A percentile compares a stretch with the other conserved stretches of the same genome.
Evolutionary conservation across 2,329 filamentous ascomycete genomes (phyloP).

Genomic region (Arthrobotrys sphaeroides): DNA sequence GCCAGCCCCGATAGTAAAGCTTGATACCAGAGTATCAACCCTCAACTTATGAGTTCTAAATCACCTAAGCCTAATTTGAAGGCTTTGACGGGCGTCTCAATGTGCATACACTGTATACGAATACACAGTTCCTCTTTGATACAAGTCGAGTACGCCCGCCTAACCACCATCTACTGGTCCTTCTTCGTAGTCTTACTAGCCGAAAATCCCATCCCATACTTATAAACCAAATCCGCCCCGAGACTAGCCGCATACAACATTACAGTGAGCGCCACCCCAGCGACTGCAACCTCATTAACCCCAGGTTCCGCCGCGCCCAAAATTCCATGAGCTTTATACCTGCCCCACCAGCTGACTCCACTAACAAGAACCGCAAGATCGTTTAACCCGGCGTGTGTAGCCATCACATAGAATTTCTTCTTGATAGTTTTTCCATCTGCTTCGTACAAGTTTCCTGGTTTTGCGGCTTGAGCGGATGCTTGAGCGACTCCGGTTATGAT

Average conservation of each 20-base stretch:
- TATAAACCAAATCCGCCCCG: constrained; percentile 51
- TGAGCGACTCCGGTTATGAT: constrained; percentile 30
- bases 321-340: constrained; percentile 32
- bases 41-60: too few relatives aligned
- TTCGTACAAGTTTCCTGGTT: constrained; percentile 35
- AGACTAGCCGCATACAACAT: constrained; percentile 44
- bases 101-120: too few relatives aligned
- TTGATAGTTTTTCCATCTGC: constrained; percentile 47
- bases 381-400: constrained; percentile 32
- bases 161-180: constrained; percentile 4
- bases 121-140: too few relatives aligned
- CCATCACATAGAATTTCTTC: constrained; percentile 41
- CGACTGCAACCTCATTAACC: not conserved
- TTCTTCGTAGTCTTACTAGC: constrained; percentile 18
- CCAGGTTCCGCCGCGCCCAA: constrained; percentile 12
- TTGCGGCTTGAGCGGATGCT: constrained; percentile 24
- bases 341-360: constrained; percentile 39
- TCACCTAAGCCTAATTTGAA: too few relatives aligned
- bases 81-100: too few relatives aligned
- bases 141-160: too few relatives aligned
- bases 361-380: constrained; percentile 30
- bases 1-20: too few relatives aligned
- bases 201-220: constrained; percentile 49
- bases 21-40: too few relatives aligned
- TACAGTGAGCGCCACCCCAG: constrained; percentile 17